Percentiles rank a stretch among this genome's conserved stretches.
Evolutionary conservation across 345 rosid genomes (phyloP).

Genomic region (Ricinus communis): DNA sequence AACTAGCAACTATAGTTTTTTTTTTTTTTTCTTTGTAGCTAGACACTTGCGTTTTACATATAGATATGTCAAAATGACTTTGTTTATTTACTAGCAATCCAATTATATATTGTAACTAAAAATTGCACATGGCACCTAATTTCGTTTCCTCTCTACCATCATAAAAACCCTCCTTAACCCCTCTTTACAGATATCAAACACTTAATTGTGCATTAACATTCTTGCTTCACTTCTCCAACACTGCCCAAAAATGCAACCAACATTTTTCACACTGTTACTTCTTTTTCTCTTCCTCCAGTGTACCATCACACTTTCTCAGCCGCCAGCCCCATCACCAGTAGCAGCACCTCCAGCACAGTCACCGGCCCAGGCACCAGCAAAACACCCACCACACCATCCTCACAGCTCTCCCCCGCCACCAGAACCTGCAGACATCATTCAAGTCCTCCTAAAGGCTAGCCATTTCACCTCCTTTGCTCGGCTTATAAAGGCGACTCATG

Average conservation of each 20-base stretch:
- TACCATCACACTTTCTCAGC: constrained; percentile 4
- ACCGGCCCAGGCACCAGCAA: background rate
- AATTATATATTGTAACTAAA: no score
- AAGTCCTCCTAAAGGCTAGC: constrained; percentile 20
- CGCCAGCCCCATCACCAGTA: constrained; percentile 17
- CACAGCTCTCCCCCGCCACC: constrained; percentile 2
- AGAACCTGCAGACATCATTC: constrained; percentile 6
- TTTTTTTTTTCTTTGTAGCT: no score
- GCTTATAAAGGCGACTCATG: constrained; percentile 19
- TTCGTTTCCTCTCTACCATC: background rate
- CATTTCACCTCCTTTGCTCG: constrained; percentile 23
- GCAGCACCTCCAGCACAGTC: background rate
- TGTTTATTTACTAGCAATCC: no score
- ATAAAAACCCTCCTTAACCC: background rate
- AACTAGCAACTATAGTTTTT: background rate
- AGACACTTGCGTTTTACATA: background rate
- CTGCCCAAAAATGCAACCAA: background rate
- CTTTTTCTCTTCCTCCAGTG: constrained; percentile 9
- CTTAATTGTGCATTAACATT: background rate
- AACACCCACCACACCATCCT: background rate
- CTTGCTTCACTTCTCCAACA: background rate
- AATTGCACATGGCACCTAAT: background rate
- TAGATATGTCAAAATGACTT: background rate
- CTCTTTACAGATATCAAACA: constrained; percentile 4
- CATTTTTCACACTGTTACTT: background rate